Evolutionary conservation across 2,329 filamentous ascomycete genomes (phyloP), one percentile per base, ranked within the genome.

Genomic region (Salinomyces thailandicus): DNA sequence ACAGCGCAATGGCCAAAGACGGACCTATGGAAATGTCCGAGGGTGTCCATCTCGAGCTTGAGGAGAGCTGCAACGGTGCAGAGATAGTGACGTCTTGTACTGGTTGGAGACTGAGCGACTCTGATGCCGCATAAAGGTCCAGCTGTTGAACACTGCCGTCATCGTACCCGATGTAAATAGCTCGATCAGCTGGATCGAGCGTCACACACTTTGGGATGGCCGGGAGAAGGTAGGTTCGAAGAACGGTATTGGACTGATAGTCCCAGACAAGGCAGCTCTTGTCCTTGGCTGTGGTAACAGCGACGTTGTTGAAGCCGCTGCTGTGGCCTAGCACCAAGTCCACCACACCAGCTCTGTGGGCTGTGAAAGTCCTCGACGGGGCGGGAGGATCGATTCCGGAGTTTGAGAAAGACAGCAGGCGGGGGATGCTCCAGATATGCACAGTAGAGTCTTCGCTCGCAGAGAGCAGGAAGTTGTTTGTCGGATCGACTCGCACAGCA

Each of bases 261-360:
- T 96, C 87, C 91, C 91, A 98, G 42, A 93, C 70, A 51, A 94
- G 79, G 49, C 85, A 85, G 5, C 85, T 91, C 61, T 84, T 87
- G 63, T 96, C 91, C 50, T 75, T 78, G 46, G 85, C 85, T 5
- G 79, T 76, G 3, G 89, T 93, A 14, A 95, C 72, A 41, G 82
- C 87, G 42, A 96, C 77, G 58, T 84, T 89, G 40, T 81, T 81
- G 50, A 78, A 75, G 55, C 76, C 79, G 41, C 71, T 67, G 54
- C 81, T 80, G 52, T 83, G 77, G 13, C 82, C 79, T 37, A 72
- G 58, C 7, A 60, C 61, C n/a, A 78, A 55, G 3, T 68, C 63
- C 5, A 75, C 89, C 59, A 87, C 78, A 55, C 72, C 81, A 44
- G 75, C 79, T 20, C 81, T 74, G 57, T 93, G 85, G 48, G 81